Base-by-base conservation (phyloP, 805 yeast genomes). In the Isabelozyma rhagii region DNA sequence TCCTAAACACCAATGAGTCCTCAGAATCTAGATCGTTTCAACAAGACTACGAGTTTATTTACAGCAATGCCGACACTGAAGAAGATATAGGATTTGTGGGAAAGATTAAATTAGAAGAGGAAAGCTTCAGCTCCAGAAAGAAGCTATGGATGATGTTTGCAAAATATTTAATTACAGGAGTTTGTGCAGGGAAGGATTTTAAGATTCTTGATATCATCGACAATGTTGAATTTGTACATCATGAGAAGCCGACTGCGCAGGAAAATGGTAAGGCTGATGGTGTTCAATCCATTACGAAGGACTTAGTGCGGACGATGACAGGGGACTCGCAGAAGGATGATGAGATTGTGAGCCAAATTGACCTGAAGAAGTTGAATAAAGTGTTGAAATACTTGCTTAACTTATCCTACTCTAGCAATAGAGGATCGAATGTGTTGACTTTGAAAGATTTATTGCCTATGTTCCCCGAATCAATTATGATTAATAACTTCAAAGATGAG, bases 371-470 rank as follows among this genome's bases (percentile, higher is more conserved):
- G 14, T 50, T 70, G 36, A 68, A 68, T 47, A 47, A 52, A 41
- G 63, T 62, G 2, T 51, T 74, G 34, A 60, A 58, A 44, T 71
- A 71, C 47, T 59, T 74, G 10, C 57, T 74, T 11, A 60, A 60
- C 17, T 52, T 67, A 15, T 69, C 76, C 1, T 61, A 60, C 47
- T 47, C 61, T 8, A 53, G 51, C 25, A 58, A 62, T 28, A 55
- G 56, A 10, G 60, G 55, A 17, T 47, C 58, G 3, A 64, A 62
- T 36, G 58, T 79, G 11, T 62, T 88, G 17, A 79, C 84, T 3
- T 83, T 94, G 42, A 91, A 88, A 53, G 98, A 94, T 59, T 61
- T 94, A 40, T 68, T 94, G 46, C 96, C 96, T 1, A 70, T 89
- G 31, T 85, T 94, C 55, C 97, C 97, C 0, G 92, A 90, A 56